Percentiles rank a stretch among this genome's conserved stretches.
These are phyloP conservation scores for Teunomyces aglyptinius DNA, from an alignment of 805 yeast genomes.

Conservation along the genomic window DNA sequence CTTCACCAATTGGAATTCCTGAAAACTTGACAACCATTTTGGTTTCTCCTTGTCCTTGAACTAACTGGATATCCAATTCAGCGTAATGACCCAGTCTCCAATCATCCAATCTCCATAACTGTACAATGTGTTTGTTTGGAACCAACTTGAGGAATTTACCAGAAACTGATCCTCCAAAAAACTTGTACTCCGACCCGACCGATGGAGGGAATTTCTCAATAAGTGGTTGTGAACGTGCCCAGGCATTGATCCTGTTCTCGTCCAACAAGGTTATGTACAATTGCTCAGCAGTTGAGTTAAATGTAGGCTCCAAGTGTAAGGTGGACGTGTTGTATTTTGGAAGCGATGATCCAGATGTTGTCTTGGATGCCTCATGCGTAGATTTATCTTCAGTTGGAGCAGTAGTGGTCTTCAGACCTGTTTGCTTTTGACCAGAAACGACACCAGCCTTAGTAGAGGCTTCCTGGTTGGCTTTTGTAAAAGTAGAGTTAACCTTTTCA, in stretches of 20 bases:
- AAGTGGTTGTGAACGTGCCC: constrained; percentile 76
- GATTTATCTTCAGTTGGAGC: constrained; percentile 11
- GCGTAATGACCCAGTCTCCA: constrained; percentile 91
- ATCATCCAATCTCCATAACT: constrained; percentile 82
- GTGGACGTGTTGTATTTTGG: constrained; percentile 81
- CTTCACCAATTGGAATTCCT: constrained; percentile 95
- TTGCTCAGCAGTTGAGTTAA: constrained; percentile 87
- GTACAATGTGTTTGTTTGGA: constrained; percentile 58
- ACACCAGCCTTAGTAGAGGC: constrained; percentile 28
- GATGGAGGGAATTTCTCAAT: constrained; percentile 48
- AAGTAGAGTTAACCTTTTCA: constrained; percentile 38
- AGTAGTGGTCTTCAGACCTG: constrained; percentile 9
- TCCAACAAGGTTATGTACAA: constrained; percentile 74
- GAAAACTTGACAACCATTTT: constrained; percentile 71
- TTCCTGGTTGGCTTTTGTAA: constrained; percentile 53
- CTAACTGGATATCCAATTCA: constrained; percentile 58
- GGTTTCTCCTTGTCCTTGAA: constrained; percentile 84
- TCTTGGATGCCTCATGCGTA: not conserved
- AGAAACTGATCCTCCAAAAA: constrained; percentile 85
- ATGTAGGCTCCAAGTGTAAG: constrained; percentile 70
- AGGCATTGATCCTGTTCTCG: constrained; percentile 77
- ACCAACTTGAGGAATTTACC: constrained; percentile 66
- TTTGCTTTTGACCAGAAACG: constrained; percentile 9
- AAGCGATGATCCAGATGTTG: constrained; percentile 20
- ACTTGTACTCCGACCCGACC: constrained; percentile 60